These are phyloP conservation scores for Cryphonectria parasitica DNA, from an alignment of 2,329 filamentous ascomycete genomes.

Conservation along the genomic window DNA sequence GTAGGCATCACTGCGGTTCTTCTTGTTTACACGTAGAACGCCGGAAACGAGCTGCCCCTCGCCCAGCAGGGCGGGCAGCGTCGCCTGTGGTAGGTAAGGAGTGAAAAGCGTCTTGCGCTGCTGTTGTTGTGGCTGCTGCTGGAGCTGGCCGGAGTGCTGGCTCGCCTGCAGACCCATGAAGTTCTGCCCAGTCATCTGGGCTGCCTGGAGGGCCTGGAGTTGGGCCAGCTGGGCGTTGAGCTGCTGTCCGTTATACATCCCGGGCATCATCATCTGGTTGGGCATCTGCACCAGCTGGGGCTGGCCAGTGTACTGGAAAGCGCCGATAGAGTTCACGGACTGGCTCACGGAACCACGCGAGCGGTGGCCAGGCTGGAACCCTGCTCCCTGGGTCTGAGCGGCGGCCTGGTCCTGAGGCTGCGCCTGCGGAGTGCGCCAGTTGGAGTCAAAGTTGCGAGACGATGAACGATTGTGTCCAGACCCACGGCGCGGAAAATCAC, in stretches of 20 bases:
- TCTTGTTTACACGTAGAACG: slow-evolving; percentile 98
- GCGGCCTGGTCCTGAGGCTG: slow-evolving; percentile 58
- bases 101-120: slow-evolving; percentile 98
- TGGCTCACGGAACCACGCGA: slow-evolving; percentile 80
- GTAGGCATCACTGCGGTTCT: slow-evolving; percentile 98
- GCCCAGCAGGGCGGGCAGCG: slow-evolving; percentile 83
- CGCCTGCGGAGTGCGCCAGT: slow-evolving; percentile 90
- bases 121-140: slow-evolving; percentile 77
- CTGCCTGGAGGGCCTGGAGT: slow-evolving; percentile 88
- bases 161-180: slow-evolving; percentile 70
- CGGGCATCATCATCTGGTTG: slow-evolving; percentile 76
- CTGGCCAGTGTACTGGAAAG: slow-evolving; percentile 88
- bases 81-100: slow-evolving; percentile 94
- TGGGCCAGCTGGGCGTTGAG: slow-evolving; percentile 88
- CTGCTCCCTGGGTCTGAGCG: slow-evolving; percentile 63
- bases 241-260: slow-evolving; percentile 83
- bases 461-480: slow-evolving; percentile 80
- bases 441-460: slow-evolving; percentile 95
- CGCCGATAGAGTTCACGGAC: slow-evolving; percentile 80
- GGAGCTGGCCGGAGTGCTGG: slow-evolving; percentile 72
- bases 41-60: slow-evolving; percentile 95
- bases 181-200: slow-evolving; percentile 78
- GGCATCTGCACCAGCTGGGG: slow-evolving; percentile 86
- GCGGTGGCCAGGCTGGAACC: slow-evolving; percentile 93
- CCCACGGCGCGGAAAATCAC: slow-evolving; percentile 75